Conservation (phyloP, 177 flowering plant species). For the Telopea speciosissima region DNA sequence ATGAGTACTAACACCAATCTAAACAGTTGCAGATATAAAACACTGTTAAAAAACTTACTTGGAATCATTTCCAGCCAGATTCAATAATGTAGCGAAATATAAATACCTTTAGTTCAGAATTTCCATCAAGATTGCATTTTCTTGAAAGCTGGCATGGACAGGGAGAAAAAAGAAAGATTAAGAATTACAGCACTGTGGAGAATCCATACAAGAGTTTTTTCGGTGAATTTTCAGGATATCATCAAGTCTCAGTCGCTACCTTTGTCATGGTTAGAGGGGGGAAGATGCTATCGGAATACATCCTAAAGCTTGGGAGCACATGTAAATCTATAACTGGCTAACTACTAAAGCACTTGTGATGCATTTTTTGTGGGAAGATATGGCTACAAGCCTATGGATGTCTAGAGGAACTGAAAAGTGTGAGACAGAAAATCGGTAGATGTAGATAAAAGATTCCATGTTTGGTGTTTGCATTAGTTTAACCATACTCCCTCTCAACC, state of each 20-base stretch:
- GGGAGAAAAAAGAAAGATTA: background rate
- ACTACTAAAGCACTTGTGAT: too few species aligned
- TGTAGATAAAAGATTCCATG: too few species aligned
- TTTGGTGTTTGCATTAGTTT: too few species aligned
- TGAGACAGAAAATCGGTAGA: too few species aligned
- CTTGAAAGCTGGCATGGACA: constrained; percentile 42
- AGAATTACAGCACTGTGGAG: background rate
- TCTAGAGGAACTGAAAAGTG: too few species aligned
- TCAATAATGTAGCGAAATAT: background rate
- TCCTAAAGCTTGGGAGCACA: background rate
- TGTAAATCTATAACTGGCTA: background rate
- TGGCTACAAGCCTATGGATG: too few species aligned
- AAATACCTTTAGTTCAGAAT: constrained; percentile 66
- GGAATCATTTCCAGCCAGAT: background rate
- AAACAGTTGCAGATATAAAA: constrained; percentile 19
- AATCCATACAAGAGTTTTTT: background rate
- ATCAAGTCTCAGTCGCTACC: background rate
- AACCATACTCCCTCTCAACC: background rate
- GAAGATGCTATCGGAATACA: background rate
- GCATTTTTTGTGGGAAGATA: too few species aligned
- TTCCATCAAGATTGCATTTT: constrained; percentile 68
- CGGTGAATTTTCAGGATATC: background rate
- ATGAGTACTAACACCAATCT: constrained; percentile 56
- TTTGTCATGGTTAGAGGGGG: background rate
- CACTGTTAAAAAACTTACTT: background rate